Evolutionary conservation across 371 early-diverging fungal genomes (phyloP).

Genomic region (Syncephalastrum sp.): DNA sequence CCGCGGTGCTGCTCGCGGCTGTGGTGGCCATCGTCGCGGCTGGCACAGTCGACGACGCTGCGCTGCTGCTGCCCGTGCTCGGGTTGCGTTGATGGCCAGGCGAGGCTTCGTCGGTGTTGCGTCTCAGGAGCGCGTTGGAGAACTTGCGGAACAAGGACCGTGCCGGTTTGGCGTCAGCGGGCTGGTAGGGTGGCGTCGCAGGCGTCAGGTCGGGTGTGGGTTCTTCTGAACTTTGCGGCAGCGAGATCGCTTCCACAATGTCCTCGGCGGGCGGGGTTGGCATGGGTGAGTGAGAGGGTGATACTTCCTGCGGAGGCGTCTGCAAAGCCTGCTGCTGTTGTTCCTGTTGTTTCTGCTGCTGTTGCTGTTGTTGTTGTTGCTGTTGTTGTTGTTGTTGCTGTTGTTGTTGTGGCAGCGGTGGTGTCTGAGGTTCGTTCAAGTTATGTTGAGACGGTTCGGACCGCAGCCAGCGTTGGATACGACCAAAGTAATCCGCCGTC

Average conservation of each 20-base stretch:
- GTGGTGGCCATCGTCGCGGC: neutral
- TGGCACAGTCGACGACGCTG: no score
- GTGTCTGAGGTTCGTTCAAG: conserved; percentile 11
- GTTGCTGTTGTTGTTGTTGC: conserved; percentile 8
- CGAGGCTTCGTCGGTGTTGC: neutral
- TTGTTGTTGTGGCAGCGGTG: neutral
- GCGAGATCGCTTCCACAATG: no score
- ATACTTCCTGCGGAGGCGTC: no score
- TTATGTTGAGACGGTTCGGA: conserved; percentile 44
- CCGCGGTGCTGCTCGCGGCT: conserved; percentile 1
- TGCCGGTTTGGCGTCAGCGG: conserved; percentile 1
- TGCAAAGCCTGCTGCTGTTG: neutral
- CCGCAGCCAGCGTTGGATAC: conserved; percentile 48
- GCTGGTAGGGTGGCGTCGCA: neutral
- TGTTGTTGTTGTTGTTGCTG: conserved; percentile 6
- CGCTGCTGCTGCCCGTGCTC: conserved; percentile 3
- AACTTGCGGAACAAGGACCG: conserved; percentile 19
- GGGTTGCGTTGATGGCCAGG: neutral
- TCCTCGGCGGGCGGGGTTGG: no score
- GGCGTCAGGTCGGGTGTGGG: no score
- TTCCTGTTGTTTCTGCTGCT: neutral
- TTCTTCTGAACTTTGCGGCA: no score
- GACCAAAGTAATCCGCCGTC: conserved; percentile 34
- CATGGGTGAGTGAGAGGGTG: no score
- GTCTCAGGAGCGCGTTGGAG: conserved; percentile 18